phyloP scores from a whole-genome alignment of 768 basidiomycete genomes.

The Lentinula boryana region DNA sequence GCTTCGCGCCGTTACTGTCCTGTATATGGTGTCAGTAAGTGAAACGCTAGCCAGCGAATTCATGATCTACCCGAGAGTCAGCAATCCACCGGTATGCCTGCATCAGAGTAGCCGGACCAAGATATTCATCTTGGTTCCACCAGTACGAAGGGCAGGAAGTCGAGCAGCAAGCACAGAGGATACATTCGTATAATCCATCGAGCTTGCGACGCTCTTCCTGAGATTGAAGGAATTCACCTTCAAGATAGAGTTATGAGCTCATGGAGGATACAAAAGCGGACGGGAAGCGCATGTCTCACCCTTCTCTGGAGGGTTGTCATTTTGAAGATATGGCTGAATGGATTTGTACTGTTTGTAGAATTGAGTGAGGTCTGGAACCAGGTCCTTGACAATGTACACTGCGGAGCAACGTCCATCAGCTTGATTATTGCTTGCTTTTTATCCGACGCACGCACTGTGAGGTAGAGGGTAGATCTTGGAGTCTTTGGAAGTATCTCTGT shows the following conservation, averaged over 20 bases:
- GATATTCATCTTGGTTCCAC: slow-evolving; percentile 99
- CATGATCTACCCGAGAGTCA: slow-evolving; percentile 72
- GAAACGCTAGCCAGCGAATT: not conserved
- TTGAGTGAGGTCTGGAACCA: slow-evolving; percentile 85
- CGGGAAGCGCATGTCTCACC: slow-evolving; percentile 21
- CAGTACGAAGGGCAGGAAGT: slow-evolving; percentile 97
- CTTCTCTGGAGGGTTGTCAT: slow-evolving; percentile 80
- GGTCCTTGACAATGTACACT: slow-evolving; percentile 99
- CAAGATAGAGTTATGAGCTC: not conserved
- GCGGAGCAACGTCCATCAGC: not conserved
- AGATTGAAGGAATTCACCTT: slow-evolving; percentile 83
- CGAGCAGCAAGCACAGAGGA: slow-evolving; percentile 95
- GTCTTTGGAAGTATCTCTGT: slow-evolving; percentile 64
- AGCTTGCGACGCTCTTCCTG: slow-evolving; percentile 91
- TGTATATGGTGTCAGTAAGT: slow-evolving; percentile 18
- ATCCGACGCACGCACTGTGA: slow-evolving; percentile 63
- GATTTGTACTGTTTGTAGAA: slow-evolving; percentile 99
- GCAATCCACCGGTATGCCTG: slow-evolving; percentile 98
- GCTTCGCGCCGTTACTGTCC: slow-evolving; percentile 73
- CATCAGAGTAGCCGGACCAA: slow-evolving; percentile 95
- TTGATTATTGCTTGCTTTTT: not conserved
- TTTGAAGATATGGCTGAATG: slow-evolving; percentile 94
- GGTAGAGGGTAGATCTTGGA: slow-evolving; percentile 95
- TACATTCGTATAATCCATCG: slow-evolving; percentile 97
- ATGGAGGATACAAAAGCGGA: not conserved